Evolutionary conservation across 2,329 filamentous ascomycete species (phyloP).

Genomic region (Pyricularia sp.): DNA sequence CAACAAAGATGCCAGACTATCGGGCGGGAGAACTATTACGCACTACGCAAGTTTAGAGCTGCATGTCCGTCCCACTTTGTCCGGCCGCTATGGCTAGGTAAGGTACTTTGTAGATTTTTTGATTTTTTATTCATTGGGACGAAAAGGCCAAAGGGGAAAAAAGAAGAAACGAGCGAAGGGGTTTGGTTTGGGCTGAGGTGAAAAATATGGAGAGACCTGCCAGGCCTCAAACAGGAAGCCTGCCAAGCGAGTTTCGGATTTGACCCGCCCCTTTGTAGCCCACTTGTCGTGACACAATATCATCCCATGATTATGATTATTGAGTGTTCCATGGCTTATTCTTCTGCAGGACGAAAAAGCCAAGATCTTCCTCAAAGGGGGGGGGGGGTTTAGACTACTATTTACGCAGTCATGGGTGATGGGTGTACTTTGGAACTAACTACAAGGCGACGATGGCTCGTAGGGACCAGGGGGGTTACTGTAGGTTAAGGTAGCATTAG

Average conservation of each 20-base stretch:
- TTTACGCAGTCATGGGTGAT: neutral
- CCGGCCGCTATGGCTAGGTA: too few relatives aligned
- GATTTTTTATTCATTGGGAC: neutral
- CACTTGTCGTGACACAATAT: neutral
- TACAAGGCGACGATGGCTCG: neutral
- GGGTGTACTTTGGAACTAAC: neutral
- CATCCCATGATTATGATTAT: neutral
- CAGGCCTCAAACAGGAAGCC: constrained; percentile 23
- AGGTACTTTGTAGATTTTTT: neutral
- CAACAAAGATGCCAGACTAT: neutral
- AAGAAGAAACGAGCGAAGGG: neutral
- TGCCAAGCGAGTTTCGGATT: constrained; percentile 29
- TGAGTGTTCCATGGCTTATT: neutral
- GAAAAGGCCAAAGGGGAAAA: neutral
- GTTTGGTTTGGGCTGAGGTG: neutral
- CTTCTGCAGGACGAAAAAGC: neutral
- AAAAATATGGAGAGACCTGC: neutral
- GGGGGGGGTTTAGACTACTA: neutral
- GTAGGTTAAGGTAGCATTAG: too few relatives aligned
- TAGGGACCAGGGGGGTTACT: neutral
- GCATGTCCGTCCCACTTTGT: too few relatives aligned
- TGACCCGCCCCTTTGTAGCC: constrained; percentile 8
- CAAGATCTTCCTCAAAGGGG: neutral
- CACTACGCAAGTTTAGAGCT: too few relatives aligned
- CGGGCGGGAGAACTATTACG: neutral